Conservation (phyloP, 2,329 filamentous ascomycete species). For the Albifimbria verrucaria region DNA sequence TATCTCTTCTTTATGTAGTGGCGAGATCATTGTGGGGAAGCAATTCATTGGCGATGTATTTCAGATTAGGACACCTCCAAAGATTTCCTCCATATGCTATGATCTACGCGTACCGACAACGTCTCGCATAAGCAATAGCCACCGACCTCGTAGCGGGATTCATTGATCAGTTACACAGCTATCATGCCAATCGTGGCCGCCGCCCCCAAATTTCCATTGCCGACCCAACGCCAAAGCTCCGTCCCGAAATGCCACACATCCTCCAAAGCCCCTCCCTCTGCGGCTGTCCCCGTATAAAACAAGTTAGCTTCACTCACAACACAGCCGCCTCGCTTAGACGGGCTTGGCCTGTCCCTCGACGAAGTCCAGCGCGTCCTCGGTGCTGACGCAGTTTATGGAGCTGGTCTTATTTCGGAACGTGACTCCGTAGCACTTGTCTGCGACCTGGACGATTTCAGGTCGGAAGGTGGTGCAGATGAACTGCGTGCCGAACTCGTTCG, state of each 20-base stretch:
- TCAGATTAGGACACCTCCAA: not conserved
- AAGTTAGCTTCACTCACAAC: not conserved
- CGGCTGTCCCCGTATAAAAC: slow-evolving; percentile 4
- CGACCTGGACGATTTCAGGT: slow-evolving; percentile 91
- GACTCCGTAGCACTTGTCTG: slow-evolving; percentile 97
- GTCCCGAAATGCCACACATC: slow-evolving; percentile 18
- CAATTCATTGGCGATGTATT: not conserved
- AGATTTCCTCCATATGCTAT: not conserved
- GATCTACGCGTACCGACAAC: not conserved
- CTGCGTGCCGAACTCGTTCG: slow-evolving; percentile 63
- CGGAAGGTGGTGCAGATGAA: slow-evolving; percentile 99
- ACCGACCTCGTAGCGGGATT: not conserved
- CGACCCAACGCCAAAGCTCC: slow-evolving; percentile 19
- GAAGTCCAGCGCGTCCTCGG: slow-evolving; percentile 86
- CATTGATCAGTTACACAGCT: slow-evolving; percentile 17
- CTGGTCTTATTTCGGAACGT: slow-evolving; percentile 93
- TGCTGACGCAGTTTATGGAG: slow-evolving; percentile 84
- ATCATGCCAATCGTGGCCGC: not conserved
- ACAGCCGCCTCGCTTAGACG: slow-evolving; percentile 10
- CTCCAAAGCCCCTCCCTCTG: no score
- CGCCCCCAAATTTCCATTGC: not conserved
- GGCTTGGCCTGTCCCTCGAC: slow-evolving; percentile 74
- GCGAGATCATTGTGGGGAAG: not conserved
- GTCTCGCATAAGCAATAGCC: not conserved
- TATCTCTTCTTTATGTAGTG: not conserved